These are phyloP conservation scores for Cordyceps javanica DNA, from an alignment of 2,329 filamentous ascomycete genomes.

Conservation along the genomic window DNA sequence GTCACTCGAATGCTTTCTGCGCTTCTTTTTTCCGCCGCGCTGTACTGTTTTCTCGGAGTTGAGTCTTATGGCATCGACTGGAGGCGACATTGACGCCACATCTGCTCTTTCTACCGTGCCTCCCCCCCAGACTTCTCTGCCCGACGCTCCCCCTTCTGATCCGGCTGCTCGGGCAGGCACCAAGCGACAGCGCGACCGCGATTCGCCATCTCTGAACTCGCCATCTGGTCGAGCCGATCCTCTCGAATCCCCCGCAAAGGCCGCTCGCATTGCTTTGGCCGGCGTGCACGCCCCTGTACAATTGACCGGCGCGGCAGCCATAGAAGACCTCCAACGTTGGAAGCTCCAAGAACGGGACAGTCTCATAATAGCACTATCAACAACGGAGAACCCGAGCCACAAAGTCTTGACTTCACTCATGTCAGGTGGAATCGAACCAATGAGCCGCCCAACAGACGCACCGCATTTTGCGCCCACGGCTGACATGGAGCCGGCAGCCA, in stretches of 20 bases:
- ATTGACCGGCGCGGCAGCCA: slow-evolving; percentile 47
- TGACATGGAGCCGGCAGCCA: slow-evolving; percentile 36
- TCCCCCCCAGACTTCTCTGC: background rate
- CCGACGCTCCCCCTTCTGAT: slow-evolving; percentile 23
- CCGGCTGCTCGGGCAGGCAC: slow-evolving; percentile 5
- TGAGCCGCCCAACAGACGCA: slow-evolving; percentile 51
- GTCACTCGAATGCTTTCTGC: slow-evolving; percentile 3
- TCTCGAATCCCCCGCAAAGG: slow-evolving; percentile 47
- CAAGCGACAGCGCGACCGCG: slow-evolving; percentile 44
- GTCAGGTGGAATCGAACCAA: slow-evolving; percentile 44
- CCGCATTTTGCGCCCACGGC: slow-evolving; percentile 39
- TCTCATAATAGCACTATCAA: slow-evolving; percentile 33
- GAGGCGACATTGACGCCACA: slow-evolving; percentile 8
- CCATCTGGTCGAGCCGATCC: slow-evolving; percentile 25
- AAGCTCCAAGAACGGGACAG: background rate
- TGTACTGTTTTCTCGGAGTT: background rate
- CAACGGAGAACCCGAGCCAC: slow-evolving; percentile 49
- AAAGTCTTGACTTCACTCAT: slow-evolving; percentile 48
- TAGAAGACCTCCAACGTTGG: slow-evolving; percentile 30
- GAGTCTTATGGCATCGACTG: slow-evolving; percentile 10
- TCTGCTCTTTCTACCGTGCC: background rate
- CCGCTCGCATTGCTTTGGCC: slow-evolving; percentile 42
- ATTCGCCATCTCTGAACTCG: slow-evolving; percentile 34
- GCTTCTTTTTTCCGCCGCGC: background rate
- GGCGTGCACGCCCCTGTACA: slow-evolving; percentile 39